These are phyloP conservation scores for Plasmodium vinckei DNA, from an alignment of 169 alveolate species.

Conservation along the genomic window DNA sequence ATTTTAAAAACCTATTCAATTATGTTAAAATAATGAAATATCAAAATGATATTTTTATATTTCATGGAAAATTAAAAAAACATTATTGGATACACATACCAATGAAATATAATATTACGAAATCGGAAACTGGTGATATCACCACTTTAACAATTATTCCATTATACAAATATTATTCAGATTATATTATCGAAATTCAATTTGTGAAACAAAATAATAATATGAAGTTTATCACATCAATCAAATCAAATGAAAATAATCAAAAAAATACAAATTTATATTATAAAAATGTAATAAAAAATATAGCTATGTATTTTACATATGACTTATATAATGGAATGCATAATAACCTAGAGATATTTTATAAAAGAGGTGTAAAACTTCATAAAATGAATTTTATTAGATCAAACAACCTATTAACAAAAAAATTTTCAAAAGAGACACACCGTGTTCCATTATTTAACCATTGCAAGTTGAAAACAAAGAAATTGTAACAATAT, in stretches of 20 bases:
- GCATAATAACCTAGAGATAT: conserved; percentile 38
- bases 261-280: conserved; percentile 6
- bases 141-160: conserved; percentile 55
- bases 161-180: conserved; percentile 61
- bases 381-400: conserved; percentile 9
- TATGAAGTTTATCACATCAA: conserved; percentile 16
- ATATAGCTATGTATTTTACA: conserved; percentile 50
- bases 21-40: conserved; percentile 24
- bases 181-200: conserved; percentile 51
- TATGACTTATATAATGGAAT: conserved; percentile 66
- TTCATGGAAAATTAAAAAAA: conserved; percentile 71
- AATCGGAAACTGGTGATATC: conserved; percentile 10
- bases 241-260: conserved; percentile 5
- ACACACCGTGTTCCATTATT: conserved; percentile 13
- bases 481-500: conserved; percentile 13
- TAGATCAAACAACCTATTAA: conserved; percentile 11
- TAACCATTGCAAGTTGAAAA: conserved; percentile 11
- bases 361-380: conserved; percentile 35
- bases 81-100: conserved; percentile 64
- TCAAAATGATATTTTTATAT: conserved; percentile 31
- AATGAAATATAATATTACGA: conserved; percentile 26
- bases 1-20: conserved; percentile 21
- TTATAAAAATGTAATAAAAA: conserved; percentile 20
- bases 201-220: conserved; percentile 27
- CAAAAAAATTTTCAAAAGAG: conserved; percentile 20